phyloP scores from a whole-genome alignment of 805 yeast genomes.

The Yarrowia deformans region DNA sequence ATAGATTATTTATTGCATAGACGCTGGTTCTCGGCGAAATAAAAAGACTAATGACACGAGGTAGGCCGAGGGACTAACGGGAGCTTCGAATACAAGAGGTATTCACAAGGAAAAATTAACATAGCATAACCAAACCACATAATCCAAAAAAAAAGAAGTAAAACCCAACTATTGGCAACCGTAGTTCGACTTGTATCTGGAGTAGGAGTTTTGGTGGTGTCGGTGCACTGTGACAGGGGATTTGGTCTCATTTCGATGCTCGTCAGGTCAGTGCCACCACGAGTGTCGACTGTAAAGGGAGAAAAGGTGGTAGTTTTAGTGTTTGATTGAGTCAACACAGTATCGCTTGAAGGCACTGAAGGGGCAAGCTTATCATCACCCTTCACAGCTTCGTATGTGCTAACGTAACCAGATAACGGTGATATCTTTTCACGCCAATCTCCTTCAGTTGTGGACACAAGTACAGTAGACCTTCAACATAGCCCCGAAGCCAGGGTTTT shows the following conservation, averaged over 20 bases:
- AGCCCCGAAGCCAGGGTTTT: conserved; percentile 17
- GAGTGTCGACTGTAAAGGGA: too few species aligned
- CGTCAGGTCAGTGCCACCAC: too few species aligned
- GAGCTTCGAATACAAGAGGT: conserved; percentile 1
- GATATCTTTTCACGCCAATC: neutral
- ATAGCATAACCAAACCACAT: conserved; percentile 13
- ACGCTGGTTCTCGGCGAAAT: conserved; percentile 38
- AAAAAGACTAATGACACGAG: conserved; percentile 34
- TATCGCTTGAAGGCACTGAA: too few species aligned
- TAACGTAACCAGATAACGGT: too few species aligned
- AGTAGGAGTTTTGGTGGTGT: neutral
- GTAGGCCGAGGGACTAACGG: conserved; percentile 17
- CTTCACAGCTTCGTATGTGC: too few species aligned
- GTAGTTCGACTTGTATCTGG: neutral
- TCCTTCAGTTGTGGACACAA: neutral
- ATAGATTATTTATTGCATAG: conserved; percentile 49
- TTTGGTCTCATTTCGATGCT: neutral
- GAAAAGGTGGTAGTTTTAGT: too few species aligned
- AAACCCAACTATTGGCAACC: neutral
- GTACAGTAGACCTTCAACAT: neutral
- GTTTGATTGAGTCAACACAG: too few species aligned
- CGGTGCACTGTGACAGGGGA: neutral
- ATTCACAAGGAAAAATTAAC: conserved; percentile 10
- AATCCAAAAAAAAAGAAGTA: conserved; percentile 29
- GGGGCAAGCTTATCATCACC: too few species aligned